Evolutionary conservation across 805 yeast species (phyloP).

Genomic region (Candida morakotiae): DNA sequence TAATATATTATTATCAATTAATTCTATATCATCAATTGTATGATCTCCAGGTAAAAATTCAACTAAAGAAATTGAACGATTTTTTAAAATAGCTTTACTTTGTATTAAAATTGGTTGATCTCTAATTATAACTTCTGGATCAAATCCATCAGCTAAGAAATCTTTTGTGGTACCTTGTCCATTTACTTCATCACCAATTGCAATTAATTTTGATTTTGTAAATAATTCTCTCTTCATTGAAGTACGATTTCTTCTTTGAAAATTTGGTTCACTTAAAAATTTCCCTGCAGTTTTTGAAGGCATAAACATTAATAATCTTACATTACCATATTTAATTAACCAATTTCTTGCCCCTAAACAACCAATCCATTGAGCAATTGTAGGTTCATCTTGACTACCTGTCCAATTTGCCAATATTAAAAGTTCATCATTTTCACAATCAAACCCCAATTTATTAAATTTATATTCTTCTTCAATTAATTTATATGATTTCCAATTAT

Average conservation of each 20-base stretch:
- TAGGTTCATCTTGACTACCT: conserved; percentile 53
- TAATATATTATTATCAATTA: conserved; percentile 3
- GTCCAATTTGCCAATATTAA: conserved; percentile 59
- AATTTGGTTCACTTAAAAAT: conserved; percentile 53
- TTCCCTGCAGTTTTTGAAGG: conserved; percentile 50
- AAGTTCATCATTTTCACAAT: conserved; percentile 48
- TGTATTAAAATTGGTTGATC: conserved; percentile 36
- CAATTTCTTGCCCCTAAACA: conserved; percentile 69
- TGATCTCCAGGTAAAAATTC: conserved; percentile 44
- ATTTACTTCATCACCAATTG: conserved; percentile 29
- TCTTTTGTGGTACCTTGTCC: not conserved
- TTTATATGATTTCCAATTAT: conserved; percentile 60
- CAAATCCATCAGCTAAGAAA: conserved; percentile 29
- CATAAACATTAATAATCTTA: conserved; percentile 69
- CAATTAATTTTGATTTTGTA: conserved; percentile 55
- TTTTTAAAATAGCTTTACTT: conserved; percentile 18
- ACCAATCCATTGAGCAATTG: conserved; percentile 69
- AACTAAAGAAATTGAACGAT: conserved; percentile 47
- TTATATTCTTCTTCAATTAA: conserved; percentile 19
- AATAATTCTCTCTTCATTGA: conserved; percentile 63
- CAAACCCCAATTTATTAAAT: conserved; percentile 16
- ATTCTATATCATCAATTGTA: conserved; percentile 36
- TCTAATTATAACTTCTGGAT: conserved; percentile 30
- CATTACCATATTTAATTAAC: conserved; percentile 68
- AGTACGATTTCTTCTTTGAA: conserved; percentile 53